phyloP scores from a whole-genome alignment of 2,329 filamentous ascomycete genomes.

The Coleophoma cylindrospora region DNA sequence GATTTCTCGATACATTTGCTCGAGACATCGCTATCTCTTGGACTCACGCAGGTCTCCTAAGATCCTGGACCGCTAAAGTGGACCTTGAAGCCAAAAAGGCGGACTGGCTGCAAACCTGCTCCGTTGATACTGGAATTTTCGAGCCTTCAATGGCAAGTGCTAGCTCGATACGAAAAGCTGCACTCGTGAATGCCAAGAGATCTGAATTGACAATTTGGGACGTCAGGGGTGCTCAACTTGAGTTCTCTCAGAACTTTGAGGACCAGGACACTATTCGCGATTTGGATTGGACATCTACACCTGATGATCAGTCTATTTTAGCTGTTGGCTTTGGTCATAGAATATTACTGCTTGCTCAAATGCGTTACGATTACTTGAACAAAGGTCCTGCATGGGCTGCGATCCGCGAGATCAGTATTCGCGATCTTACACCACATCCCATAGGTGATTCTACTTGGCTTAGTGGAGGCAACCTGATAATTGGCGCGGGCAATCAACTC shows the following conservation, averaged over 20 bases:
- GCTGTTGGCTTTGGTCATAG: slow-evolving; percentile 90
- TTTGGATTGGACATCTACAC: slow-evolving; percentile 90
- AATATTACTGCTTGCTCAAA: slow-evolving; percentile 76
- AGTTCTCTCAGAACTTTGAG: slow-evolving; percentile 73
- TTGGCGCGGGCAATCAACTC: slow-evolving; percentile 87
- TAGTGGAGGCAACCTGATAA: slow-evolving; percentile 75
- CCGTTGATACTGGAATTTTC: slow-evolving; percentile 70
- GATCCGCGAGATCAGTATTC: slow-evolving; percentile 76
- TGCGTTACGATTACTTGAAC: slow-evolving; percentile 88
- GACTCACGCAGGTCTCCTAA: slow-evolving; percentile 66
- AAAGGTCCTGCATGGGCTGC: slow-evolving; percentile 85
- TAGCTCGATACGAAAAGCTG: slow-evolving; percentile 81
- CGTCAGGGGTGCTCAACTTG: slow-evolving; percentile 72
- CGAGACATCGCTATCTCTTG: slow-evolving; percentile 84
- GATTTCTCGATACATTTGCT: slow-evolving; percentile 81
- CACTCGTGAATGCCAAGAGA: slow-evolving; percentile 68
- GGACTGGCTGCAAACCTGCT: slow-evolving; percentile 79
- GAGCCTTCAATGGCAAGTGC: slow-evolving; percentile 77
- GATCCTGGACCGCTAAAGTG: slow-evolving; percentile 81
- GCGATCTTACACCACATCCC: slow-evolving; percentile 78
- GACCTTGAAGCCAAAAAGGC: slow-evolving; percentile 53
- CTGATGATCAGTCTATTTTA: slow-evolving; percentile 81
- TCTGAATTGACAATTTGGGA: slow-evolving; percentile 89
- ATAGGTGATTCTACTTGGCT: slow-evolving; percentile 95
- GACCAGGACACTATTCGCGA: slow-evolving; percentile 73